These are phyloP conservation scores for Asterochloris sp. DNA, from an alignment of 139 green algal genomes.

Conservation along the genomic window DNA sequence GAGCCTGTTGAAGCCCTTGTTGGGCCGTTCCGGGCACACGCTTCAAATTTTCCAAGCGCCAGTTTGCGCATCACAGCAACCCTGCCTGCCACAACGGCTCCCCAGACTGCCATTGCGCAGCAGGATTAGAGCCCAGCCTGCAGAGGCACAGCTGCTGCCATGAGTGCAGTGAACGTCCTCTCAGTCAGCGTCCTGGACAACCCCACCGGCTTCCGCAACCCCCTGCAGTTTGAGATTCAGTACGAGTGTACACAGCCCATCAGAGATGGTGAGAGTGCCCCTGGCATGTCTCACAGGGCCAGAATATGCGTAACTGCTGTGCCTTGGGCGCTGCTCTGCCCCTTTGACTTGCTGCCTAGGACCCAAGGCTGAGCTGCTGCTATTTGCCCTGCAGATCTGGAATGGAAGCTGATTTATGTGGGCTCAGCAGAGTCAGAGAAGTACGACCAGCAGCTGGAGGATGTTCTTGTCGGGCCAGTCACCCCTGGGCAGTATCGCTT, in stretches of 20 bases:
- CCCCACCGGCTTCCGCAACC: conserved; percentile 69
- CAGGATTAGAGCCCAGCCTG: too few species aligned
- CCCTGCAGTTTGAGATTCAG: conserved; percentile 92
- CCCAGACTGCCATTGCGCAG: too few species aligned
- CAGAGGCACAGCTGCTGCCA: conserved; percentile 25
- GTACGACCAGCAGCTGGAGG: conserved; percentile 93
- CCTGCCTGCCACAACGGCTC: too few species aligned
- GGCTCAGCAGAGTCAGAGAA: conserved; percentile 89
- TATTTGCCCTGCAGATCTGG: conserved; percentile 67
- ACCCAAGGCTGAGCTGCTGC: neutral
- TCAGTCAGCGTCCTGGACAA: conserved; percentile 87
- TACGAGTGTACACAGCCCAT: conserved; percentile 88
- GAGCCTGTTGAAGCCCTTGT: too few species aligned
- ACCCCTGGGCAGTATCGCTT: conserved; percentile 87
- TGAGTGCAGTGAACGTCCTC: conserved; percentile 87
- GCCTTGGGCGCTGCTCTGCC: neutral
- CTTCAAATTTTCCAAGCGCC: too few species aligned
- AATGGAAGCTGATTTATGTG: conserved; percentile 97
- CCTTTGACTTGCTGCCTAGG: neutral
- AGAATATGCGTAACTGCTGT: neutral
- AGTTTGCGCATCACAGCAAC: too few species aligned
- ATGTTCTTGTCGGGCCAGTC: conserved; percentile 91
- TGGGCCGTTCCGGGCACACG: too few species aligned
- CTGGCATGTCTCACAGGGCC: neutral
- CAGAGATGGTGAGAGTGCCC: conserved; percentile 54